Conservation (phyloP, 2,329 filamentous ascomycete species). For the Dendrostoma leiphaemia region DNA sequence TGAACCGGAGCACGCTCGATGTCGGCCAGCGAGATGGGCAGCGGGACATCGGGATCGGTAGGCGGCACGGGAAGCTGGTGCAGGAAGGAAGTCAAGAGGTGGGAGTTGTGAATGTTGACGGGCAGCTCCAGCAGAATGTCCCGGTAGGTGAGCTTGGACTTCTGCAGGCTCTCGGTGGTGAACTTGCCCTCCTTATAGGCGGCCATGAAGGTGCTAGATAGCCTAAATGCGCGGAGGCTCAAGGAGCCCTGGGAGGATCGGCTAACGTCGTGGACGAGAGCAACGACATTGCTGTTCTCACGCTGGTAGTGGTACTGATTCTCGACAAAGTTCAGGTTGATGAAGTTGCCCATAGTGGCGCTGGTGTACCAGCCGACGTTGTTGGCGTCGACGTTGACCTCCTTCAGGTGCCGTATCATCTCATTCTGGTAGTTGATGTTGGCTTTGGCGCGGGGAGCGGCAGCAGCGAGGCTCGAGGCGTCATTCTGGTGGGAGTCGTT, state of each 20-base stretch:
- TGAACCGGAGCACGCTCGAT: slow-evolving; percentile 64
- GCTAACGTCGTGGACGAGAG: slow-evolving; percentile 92
- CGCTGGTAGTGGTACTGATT: slow-evolving; percentile 98
- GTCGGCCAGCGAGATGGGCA: slow-evolving; percentile 76
- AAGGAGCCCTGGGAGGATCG: slow-evolving; percentile 89
- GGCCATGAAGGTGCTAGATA: slow-evolving; percentile 83
- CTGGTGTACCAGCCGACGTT: slow-evolving; percentile 98
- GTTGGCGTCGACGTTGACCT: slow-evolving; percentile 98
- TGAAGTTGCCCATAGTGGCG: slow-evolving; percentile 97
- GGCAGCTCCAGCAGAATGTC: slow-evolving; percentile 92
- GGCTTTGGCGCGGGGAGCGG: slow-evolving; percentile 87
- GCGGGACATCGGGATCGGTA: slow-evolving; percentile 64
- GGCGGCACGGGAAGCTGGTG: slow-evolving; percentile 80
- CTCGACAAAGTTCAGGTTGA: slow-evolving; percentile 93
- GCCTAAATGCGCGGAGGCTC: slow-evolving; percentile 85
- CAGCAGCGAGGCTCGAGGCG: slow-evolving; percentile 73
- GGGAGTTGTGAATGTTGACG: slow-evolving; percentile 90
- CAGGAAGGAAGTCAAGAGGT: slow-evolving; percentile 91
- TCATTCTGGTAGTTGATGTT: slow-evolving; percentile 88
- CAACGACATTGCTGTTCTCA: slow-evolving; percentile 84
- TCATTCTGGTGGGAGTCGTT: slow-evolving; percentile 73
- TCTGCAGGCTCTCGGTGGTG: slow-evolving; percentile 93
- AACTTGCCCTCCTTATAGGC: slow-evolving; percentile 98
- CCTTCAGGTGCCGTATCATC: slow-evolving; percentile 94
- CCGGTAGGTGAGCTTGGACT: slow-evolving; percentile 88